Evolutionary conservation across 2,329 filamentous ascomycete genomes (phyloP).

Genomic region (Botryotinia convoluta): DNA sequence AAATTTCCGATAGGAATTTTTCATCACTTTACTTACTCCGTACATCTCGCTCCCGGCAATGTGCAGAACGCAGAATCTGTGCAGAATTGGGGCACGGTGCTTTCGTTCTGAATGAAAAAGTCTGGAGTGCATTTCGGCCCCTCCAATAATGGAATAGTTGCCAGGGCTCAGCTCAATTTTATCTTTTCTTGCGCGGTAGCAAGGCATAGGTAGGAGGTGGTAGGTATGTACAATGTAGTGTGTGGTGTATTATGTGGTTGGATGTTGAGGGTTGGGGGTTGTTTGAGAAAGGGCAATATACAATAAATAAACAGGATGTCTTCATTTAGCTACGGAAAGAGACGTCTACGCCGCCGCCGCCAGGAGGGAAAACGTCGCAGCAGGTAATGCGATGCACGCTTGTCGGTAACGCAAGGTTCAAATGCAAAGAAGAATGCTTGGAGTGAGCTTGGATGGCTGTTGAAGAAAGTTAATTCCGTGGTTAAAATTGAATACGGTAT

Average conservation of each 20-base stretch:
- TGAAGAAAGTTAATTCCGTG: background rate
- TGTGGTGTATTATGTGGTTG: background rate
- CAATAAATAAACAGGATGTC: background rate
- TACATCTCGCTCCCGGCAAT: background rate
- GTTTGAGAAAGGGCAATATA: conserved; percentile 6
- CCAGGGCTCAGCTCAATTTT: background rate
- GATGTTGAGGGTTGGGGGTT: background rate
- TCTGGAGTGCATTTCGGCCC: conserved; percentile 9
- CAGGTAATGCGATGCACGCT: conserved; percentile 18
- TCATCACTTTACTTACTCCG: background rate
- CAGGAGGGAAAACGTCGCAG: conserved; percentile 20
- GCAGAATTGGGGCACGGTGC: background rate
- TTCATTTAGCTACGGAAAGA: background rate
- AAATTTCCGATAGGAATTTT: background rate
- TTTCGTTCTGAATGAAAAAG: background rate
- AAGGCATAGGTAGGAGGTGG: background rate
- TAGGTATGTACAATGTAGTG: background rate
- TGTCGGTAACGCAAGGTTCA: conserved; percentile 18
- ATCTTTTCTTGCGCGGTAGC: background rate
- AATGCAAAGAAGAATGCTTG: conserved; percentile 18
- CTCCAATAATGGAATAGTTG: background rate
- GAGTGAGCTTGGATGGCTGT: background rate
- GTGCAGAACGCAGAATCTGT: background rate
- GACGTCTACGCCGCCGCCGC: conserved; percentile 11
- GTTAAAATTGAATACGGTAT: background rate